Base-by-base conservation (phyloP, 306 rosid genomes). In the Corylus avellana region DNA sequence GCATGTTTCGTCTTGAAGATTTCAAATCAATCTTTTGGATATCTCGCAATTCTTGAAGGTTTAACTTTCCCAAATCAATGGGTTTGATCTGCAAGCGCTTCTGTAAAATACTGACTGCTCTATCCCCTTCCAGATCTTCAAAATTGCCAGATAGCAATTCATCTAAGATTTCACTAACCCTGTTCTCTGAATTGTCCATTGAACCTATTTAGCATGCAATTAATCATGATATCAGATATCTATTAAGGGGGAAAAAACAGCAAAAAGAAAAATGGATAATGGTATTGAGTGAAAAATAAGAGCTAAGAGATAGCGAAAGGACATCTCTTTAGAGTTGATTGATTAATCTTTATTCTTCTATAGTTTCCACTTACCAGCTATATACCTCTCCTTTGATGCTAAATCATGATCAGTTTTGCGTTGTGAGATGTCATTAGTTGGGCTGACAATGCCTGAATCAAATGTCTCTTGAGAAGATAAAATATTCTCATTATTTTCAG, bases 11-110 rank as follows among this genome's bases (percentile, higher is more conserved):
- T 47, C 71, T 86, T 46, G 86, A 78, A 64, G 91, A 81, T 58
- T 84, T 89, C 80, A 86, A 64, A 80, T 80, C 87, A 64, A 78
- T 59, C 80, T 86, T 75, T 62, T 39, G 86, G 50, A 75, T 76
- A 81, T 82, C 85, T 73, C 76, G 91, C 77, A 91, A 85, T 74
- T 90, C 90, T 56, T 93, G 93, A 79, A 91, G 83, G 66, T 81
- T 75, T 77, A 87, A 75, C 79, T 89, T 80, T 75, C 85, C 89
- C 22, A 84, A n/a, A 53, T 86, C 86, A 83, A 92, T 54, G 63
- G 92, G 88, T 80, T 90, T 92, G 73, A 92, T 85, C 79, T 86
- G 89, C 80, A 94, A 86, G 82, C 71, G 79, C 87, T 94, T 90
- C 85, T 88, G 90, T 86, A 95, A 83, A 81, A 82, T 78, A 77